Base-by-base conservation (phyloP, 306 rosid genomes). In the Vigna radiata region DNA sequence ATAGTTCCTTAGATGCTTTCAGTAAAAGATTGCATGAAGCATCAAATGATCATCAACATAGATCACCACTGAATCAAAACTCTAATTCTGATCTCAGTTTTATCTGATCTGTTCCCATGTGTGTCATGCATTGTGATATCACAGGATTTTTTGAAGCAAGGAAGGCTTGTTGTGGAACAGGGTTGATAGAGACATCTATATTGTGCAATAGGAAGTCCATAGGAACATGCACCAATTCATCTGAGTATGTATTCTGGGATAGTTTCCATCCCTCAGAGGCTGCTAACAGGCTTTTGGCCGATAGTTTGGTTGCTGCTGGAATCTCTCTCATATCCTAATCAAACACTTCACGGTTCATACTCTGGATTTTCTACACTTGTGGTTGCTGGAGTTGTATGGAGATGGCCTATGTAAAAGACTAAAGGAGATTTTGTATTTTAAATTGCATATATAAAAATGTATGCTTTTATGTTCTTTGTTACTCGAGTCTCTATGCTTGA, bases 231-330 rank as follows among this genome's bases (percentile, higher is more conserved):
- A 83, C 83, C 1, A 93, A 93, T 86, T 96, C 97, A 18, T 84
- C 96, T 13, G 61, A 81, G 18, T 91, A 91, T 59, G 87, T 91
- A 6, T 93, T 93, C 60, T 93, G 97, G 98, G 98, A 93, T 82
- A 77, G 88, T 13, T 72, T 87, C 84, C 98, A 93, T 81, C 91
- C 91, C 54, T 67, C 97, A 0, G 91, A 89, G 58, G 90, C 95
- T 0, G 84, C 95, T 53, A 85, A 89, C 82, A 70, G 64, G 19
- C 8, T 84, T 59, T 49, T 93, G 21, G 88, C 96, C 0, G 66
- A 48, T 81, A 11, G 43, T 56, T 76, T 93, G 84, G 62, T 84
- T 2, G 7, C 31, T 49, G 25, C 79, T 37, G 96, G 92, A 77
- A 53, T 83, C 53, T 81, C 92, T 31, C 96, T 89, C 71, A 48